Base-by-base conservation (phyloP, 768 basidiomycete genomes). In the Kwoniella botswanensis region DNA sequence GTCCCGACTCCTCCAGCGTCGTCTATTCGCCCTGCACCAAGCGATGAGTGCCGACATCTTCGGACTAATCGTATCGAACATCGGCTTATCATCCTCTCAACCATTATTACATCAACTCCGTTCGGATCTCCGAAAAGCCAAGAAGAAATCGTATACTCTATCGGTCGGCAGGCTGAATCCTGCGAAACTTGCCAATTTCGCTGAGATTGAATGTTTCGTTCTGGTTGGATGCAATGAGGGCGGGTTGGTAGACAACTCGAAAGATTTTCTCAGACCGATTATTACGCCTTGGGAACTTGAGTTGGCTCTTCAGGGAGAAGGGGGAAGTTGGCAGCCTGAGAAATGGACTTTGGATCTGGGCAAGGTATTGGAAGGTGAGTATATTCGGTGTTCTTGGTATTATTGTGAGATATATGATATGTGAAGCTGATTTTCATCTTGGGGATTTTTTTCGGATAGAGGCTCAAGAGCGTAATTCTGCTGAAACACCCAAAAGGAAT, bases 211-310 rank as follows among this genome's bases (percentile, higher is more conserved):
- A 79, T 96, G 94, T 77, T 98, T 94, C 78, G 91, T 98, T 18
- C 87, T 97, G 68, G 92, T 97, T 3, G 95, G 95, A 2, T 99
- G 97, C 83, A 91, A 91, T 0, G 95, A 99, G 82, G 96, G 96
- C 75, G 92, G 91, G 63, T 80, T 98, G 26, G 83, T 86, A 17
- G 83, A 85, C 71, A 29, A 35, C 50, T n/a, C n/a, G 52, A 50
- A 97, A 92, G 95, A 98, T 11, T 99, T 94, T 81, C 86, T 91
- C 41, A 86, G 89, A 24, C 95, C 96, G 0, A 97, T 99, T 57
- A 87, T 99, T 35, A 98, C 96, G 0, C 97, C 97, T 0, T 96
- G 89, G 82, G 97, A 99, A 80, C 86, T 97, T 18, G 88, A 91
- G 73, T 83, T 95, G 2, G 93, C 94, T 0, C 86, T 98, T 12